A percentile compares a stretch with the other conserved stretches of the same genome.
Evolutionary conservation across 2,329 filamentous ascomycete species (phyloP).

Genomic region (Graphium sp.): DNA sequence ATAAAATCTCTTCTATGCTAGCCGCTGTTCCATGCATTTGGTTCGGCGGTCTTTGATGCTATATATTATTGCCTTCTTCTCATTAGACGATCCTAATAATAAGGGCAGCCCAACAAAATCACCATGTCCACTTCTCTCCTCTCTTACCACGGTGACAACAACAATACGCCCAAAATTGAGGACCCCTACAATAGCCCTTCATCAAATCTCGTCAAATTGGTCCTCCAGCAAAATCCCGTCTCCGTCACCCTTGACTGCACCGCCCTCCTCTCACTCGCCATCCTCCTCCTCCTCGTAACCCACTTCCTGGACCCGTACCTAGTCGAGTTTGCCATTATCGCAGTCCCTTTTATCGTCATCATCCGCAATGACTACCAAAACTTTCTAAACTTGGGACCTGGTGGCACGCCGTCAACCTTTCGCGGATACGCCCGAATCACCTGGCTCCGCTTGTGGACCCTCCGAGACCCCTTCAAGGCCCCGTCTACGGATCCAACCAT

Average conservation of each 20-base stretch:
- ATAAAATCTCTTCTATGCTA: no score
- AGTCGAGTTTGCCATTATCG: conserved; percentile 29
- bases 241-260: conserved; percentile 34
- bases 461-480: conserved; percentile 55
- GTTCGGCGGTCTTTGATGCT: no score
- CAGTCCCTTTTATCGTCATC: conserved; percentile 29
- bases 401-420: conserved; percentile 62
- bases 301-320: conserved; percentile 30
- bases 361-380: conserved; percentile 57
- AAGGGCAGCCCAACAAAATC: no score
- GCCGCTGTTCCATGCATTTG: no score
- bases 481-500: conserved; percentile 20
- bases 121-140: no score
- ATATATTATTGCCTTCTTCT: no score
- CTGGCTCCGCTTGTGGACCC: conserved; percentile 52
- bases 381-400: conserved; percentile 63
- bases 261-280: conserved; percentile 24
- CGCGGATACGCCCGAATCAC: conserved; percentile 58
- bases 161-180: no score
- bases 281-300: conserved; percentile 31
- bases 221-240: conserved; percentile 24
- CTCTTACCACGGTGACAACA: no score
- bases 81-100: no score
- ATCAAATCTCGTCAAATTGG: no score
- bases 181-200: no score